These are phyloP conservation scores for Aegilops sharonensis DNA, from an alignment of 176 grass and related monocot species.

Conservation along the genomic window DNA sequence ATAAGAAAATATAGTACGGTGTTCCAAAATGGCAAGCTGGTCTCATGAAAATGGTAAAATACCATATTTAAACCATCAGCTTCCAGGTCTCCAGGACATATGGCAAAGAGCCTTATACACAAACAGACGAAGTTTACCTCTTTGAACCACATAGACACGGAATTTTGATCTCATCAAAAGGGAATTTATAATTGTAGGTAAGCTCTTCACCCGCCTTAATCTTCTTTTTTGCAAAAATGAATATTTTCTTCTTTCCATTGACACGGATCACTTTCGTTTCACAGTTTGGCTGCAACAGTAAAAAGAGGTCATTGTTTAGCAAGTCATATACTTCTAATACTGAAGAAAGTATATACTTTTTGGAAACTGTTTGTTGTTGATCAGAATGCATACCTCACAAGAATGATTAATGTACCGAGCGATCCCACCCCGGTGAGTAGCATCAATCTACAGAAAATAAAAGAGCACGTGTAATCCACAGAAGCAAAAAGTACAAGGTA, in stretches of 20 bases:
- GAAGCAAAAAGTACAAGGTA: not conserved
- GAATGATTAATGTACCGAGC: slow-evolving; percentile 72
- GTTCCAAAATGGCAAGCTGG: not conserved
- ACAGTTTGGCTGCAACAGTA: slow-evolving; percentile 50
- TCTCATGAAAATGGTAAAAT: not conserved
- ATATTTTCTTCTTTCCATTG: slow-evolving; percentile 65
- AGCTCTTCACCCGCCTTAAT: slow-evolving; percentile 57
- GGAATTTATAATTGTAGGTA: slow-evolving; percentile 72
- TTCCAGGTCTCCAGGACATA: not conserved
- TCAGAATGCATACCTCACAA: slow-evolving; percentile 47
- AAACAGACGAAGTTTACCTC: slow-evolving; percentile 33
- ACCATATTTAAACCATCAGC: not conserved
- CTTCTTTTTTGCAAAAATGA: slow-evolving; percentile 64
- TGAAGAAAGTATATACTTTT: too few species aligned
- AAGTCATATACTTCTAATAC: not conserved
- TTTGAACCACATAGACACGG: slow-evolving; percentile 58
- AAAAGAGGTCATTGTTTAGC: not conserved
- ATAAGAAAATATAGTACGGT: too few species aligned
- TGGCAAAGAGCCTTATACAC: not conserved
- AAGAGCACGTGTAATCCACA: not conserved
- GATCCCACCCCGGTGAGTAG: slow-evolving; percentile 52
- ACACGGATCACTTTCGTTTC: slow-evolving; percentile 51
- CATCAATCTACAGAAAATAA: slow-evolving; percentile 56
- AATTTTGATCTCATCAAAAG: slow-evolving; percentile 63
- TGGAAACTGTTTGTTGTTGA: not conserved